Evolutionary conservation across 108 stramenopile species (phyloP).

Genomic region (Pseudonitzschia delicatissima): DNA sequence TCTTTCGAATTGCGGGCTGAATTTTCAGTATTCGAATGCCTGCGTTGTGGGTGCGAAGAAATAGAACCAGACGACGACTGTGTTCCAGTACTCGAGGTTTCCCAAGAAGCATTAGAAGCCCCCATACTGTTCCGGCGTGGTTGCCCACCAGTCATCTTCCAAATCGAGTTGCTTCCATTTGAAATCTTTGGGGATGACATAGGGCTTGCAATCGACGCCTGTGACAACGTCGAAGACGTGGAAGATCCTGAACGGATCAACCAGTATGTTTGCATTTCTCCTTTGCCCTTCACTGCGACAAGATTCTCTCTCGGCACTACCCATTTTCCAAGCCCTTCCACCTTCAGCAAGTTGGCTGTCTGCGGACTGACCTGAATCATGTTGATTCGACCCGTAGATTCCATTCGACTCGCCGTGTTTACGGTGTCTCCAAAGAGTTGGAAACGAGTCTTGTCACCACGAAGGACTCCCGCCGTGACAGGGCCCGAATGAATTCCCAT

Average conservation of each 20-base stretch:
- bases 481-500: slow-evolving; percentile 59
- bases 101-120: neutral
- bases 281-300: slow-evolving; percentile 53
- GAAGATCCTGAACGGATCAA: neutral
- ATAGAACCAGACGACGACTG: neutral
- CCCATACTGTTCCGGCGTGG: neutral
- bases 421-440: slow-evolving; percentile 62
- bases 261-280: slow-evolving; percentile 41
- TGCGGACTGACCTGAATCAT: slow-evolving; percentile 54
- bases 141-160: neutral
- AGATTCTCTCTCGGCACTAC: slow-evolving; percentile 35
- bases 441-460: slow-evolving; percentile 54
- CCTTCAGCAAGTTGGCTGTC: slow-evolving; percentile 38
- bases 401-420: slow-evolving; percentile 58
- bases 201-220: neutral
- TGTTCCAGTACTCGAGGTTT: no score
- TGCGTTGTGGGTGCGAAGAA: neutral
- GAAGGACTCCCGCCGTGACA: slow-evolving; percentile 54
- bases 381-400: slow-evolving; percentile 41
- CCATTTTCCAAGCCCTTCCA: slow-evolving; percentile 27
- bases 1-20: slow-evolving; percentile 8
- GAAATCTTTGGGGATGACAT: neutral
- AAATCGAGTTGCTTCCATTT: neutral
- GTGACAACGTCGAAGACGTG: neutral
- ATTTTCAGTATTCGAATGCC: neutral